Evolutionary conservation across 2,329 filamentous ascomycete genomes (phyloP).

Genomic region (Thermoascus crustaceus): DNA sequence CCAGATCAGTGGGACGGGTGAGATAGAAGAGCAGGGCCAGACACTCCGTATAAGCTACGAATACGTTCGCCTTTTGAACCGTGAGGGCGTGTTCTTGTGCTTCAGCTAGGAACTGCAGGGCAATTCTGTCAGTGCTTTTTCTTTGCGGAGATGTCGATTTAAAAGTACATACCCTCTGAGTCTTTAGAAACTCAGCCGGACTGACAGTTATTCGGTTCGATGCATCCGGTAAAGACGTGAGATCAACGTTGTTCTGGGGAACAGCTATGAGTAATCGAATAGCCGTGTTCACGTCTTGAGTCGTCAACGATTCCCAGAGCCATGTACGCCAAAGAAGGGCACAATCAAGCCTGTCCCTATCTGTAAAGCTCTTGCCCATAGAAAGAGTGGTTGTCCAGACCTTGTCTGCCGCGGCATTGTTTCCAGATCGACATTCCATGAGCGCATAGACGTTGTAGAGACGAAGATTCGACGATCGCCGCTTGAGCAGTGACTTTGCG

Average conservation of each 20-base stretch:
- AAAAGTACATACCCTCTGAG: constrained; percentile 29
- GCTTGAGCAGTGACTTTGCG: constrained; percentile 67
- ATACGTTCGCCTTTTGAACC: constrained; percentile 39
- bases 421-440: constrained; percentile 56
- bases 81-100: constrained; percentile 51
- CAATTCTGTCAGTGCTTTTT: constrained; percentile 36
- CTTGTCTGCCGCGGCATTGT: constrained; percentile 50
- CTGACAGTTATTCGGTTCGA: constrained; percentile 14
- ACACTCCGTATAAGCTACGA: constrained; percentile 52
- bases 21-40: constrained; percentile 62
- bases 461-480: constrained; percentile 52
- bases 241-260: constrained; percentile 25
- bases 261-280: constrained; percentile 34
- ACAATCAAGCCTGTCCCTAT: constrained; percentile 26
- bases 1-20: constrained; percentile 29
- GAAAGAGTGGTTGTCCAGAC: constrained; percentile 62
- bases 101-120: constrained; percentile 46
- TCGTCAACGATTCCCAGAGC: constrained; percentile 58
- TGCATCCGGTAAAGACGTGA: constrained; percentile 17
- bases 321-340: constrained; percentile 53
- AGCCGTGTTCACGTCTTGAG: constrained; percentile 28
- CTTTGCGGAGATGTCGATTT: constrained; percentile 20
- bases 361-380: constrained; percentile 41
- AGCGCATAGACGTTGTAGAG: constrained; percentile 76
- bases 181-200: constrained; percentile 29